Evolutionary conservation across 2,329 filamentous ascomycete genomes (phyloP).

Genomic region (Pyrenochaeta sp.): DNA sequence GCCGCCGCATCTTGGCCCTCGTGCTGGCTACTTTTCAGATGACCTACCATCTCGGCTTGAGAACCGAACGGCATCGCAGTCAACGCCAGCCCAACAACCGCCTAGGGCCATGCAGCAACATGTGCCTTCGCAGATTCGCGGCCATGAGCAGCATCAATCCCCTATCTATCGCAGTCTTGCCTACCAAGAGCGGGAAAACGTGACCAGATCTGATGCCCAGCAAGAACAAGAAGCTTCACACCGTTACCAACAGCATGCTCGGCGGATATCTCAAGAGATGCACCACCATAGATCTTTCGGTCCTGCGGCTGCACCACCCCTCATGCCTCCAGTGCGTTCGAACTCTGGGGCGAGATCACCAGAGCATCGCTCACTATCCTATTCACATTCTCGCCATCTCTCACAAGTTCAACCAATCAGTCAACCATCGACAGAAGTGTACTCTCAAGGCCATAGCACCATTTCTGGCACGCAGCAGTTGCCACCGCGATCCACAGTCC

Average conservation of each 20-base stretch:
- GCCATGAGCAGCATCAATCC: constrained; percentile 39
- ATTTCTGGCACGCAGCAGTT: constrained; percentile 30
- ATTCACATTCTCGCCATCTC: constrained; percentile 39
- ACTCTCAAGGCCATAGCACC: constrained; percentile 27
- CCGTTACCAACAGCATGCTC: constrained; percentile 40
- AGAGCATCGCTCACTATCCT: constrained; percentile 39
- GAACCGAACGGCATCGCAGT: constrained; percentile 39
- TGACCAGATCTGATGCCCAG: constrained; percentile 34
- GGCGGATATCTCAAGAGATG: constrained; percentile 44
- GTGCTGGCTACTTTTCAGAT: constrained; percentile 48
- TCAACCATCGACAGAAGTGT: constrained; percentile 31
- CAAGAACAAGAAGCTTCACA: constrained; percentile 43
- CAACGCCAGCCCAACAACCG: constrained; percentile 30
- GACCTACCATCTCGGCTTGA: constrained; percentile 40
- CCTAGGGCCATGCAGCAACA: constrained; percentile 40
- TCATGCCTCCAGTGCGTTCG: constrained; percentile 38
- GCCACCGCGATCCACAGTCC: constrained; percentile 32
- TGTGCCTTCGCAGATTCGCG: constrained; percentile 31
- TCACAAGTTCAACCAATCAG: constrained; percentile 35
- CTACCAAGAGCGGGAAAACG: constrained; percentile 40
- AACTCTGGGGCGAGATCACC: constrained; percentile 38
- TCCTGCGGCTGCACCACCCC: constrained; percentile 23
- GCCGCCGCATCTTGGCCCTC: constrained; percentile 39
- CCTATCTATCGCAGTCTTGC: constrained; percentile 32
- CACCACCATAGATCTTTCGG: constrained; percentile 36